Evolutionary conservation across 2,329 filamentous ascomycete genomes (phyloP).

Genomic region (Alternaria triticimaculans): DNA sequence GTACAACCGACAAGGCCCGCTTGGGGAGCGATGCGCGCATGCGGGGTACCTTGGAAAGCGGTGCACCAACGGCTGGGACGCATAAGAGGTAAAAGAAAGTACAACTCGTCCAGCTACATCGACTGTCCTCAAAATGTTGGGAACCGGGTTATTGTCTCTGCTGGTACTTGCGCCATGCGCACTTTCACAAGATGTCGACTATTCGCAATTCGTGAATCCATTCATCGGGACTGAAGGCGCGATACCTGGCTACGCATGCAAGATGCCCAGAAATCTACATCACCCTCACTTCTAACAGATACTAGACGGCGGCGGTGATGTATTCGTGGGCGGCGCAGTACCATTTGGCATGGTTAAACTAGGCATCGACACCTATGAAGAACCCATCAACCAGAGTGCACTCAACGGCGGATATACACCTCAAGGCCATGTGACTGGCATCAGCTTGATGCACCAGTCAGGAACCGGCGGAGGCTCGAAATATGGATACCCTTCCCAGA

Average conservation of each 20-base stretch:
- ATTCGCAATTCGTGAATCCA: conserved; percentile 51
- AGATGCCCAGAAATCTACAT: background rate
- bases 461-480: conserved; percentile 47
- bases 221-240: conserved; percentile 58
- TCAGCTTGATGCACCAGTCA: conserved; percentile 50
- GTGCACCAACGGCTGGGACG: background rate
- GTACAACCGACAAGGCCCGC: background rate
- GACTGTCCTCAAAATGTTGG: background rate
- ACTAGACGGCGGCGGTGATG: conserved; percentile 49
- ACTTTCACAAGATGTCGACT: conserved; percentile 33
- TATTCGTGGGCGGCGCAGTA: conserved; percentile 48
- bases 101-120: background rate
- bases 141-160: background rate
- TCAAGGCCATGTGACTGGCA: conserved; percentile 48
- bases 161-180: background rate
- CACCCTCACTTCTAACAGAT: conserved; percentile 2
- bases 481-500: conserved; percentile 52
- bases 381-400: conserved; percentile 43
- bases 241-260: conserved; percentile 48
- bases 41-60: conserved; percentile 20
- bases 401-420: conserved; percentile 53
- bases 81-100: background rate
- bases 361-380: conserved; percentile 50
- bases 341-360: conserved; percentile 53
- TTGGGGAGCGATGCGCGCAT: conserved; percentile 12